phyloP scores from a whole-genome alignment of 1,139 yeast genomes.

The Geotrichum armillariae region DNA sequence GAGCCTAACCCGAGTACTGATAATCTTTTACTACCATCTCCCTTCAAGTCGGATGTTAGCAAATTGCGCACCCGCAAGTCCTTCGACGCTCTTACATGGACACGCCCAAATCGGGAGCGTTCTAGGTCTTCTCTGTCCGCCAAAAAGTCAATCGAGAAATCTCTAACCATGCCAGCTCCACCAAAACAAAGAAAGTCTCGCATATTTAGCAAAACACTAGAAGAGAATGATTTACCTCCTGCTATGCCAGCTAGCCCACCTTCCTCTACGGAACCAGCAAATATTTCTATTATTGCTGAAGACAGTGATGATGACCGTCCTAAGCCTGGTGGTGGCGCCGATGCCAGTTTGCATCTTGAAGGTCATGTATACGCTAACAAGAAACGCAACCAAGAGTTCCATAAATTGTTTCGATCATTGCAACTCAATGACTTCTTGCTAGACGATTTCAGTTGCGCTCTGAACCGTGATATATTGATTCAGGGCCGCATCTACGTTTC shows the following conservation, averaged over 20 bases:
- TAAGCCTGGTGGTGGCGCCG: conserved; percentile 36
- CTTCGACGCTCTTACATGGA: conserved; percentile 9
- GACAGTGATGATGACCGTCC: conserved; percentile 13
- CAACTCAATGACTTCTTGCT: conserved; percentile 71
- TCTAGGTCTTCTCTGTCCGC: not conserved
- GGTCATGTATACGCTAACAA: conserved; percentile 56
- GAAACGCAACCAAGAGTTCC: conserved; percentile 77
- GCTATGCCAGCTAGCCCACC: too few species aligned
- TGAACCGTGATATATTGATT: conserved; percentile 81
- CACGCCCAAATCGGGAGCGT: not conserved
- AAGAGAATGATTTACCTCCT: too few species aligned
- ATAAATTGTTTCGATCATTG: conserved; percentile 66
- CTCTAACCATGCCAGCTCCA: conserved; percentile 6
- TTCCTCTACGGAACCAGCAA: too few species aligned
- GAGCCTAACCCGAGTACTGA: not conserved
- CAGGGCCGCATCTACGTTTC: conserved; percentile 90
- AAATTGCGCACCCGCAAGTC: conserved; percentile 4
- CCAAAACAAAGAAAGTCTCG: too few species aligned
- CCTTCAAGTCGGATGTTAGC: not conserved
- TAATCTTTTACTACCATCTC: not conserved
- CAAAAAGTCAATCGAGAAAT: conserved; percentile 2
- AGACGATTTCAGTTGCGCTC: conserved; percentile 88
- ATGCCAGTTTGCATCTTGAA: conserved; percentile 42
- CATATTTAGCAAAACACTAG: too few species aligned
- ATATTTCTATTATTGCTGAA: not conserved